Percentiles rank a stretch among this genome's conserved stretches.
Evolutionary conservation across 768 basidiomycete species (phyloP).

Genomic region (Cystofilobasidium ferigula): DNA sequence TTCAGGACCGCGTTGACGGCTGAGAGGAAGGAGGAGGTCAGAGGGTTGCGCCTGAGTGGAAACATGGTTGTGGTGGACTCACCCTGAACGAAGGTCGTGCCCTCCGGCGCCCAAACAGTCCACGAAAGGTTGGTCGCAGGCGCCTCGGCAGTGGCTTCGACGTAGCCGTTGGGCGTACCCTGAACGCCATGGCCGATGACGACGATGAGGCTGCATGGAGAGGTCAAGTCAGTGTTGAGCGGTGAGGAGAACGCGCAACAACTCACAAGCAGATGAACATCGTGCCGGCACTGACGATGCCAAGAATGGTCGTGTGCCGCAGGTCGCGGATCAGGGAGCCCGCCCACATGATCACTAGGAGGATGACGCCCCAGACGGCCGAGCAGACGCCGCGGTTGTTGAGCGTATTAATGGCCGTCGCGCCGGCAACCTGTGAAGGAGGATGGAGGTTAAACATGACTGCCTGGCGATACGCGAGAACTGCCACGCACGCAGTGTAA

Average conservation of each 20-base stretch:
- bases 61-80: too few relatives aligned
- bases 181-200: slow-evolving; percentile 30
- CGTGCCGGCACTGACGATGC: slow-evolving; percentile 21
- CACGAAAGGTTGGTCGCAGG: slow-evolving; percentile 23
- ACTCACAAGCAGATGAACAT: slow-evolving; percentile 28
- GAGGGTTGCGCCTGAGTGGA: too few relatives aligned
- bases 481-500: slow-evolving; percentile 27
- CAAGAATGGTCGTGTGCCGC: slow-evolving; percentile 26
- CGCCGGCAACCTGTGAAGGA: slow-evolving; percentile 20
- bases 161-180: slow-evolving; percentile 30
- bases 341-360: slow-evolving; percentile 26
- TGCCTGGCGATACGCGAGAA: slow-evolving; percentile 26
- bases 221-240: background rate
- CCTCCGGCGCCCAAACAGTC: slow-evolving; percentile 31
- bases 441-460: slow-evolving; percentile 27
- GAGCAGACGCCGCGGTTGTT: slow-evolving; percentile 28
- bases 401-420: slow-evolving; percentile 25
- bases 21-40: too few relatives aligned
- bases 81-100: slow-evolving; percentile 31
- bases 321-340: slow-evolving; percentile 29
- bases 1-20: background rate
- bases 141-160: slow-evolving; percentile 11
- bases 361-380: slow-evolving; percentile 28
- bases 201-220: slow-evolving; percentile 26
- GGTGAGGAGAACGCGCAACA: background rate